Evolutionary conservation across 2,329 filamentous ascomycete genomes (phyloP).

Genomic region (Boeremia lycopersici): DNA sequence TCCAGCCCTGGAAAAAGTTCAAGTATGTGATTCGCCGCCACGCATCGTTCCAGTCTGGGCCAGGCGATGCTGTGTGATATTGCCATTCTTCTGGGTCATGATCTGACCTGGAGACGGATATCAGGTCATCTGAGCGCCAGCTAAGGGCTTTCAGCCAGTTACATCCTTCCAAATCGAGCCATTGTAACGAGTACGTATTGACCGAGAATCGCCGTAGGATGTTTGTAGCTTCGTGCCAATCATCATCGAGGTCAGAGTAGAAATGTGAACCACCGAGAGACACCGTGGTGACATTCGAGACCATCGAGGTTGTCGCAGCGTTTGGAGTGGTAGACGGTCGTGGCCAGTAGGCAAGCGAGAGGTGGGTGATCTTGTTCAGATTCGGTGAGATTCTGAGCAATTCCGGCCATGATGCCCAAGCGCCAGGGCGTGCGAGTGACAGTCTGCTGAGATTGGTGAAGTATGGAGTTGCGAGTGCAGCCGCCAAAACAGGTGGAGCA

Average conservation of each 20-base stretch:
- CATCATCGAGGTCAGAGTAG: slow-evolving; percentile 60
- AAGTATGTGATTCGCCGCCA: slow-evolving; percentile 54
- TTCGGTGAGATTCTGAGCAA: slow-evolving; percentile 60
- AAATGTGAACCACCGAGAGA: slow-evolving; percentile 58
- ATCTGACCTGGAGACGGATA: slow-evolving; percentile 2
- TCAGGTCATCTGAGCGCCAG: slow-evolving; percentile 40
- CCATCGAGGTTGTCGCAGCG: slow-evolving; percentile 53
- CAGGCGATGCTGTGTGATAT: slow-evolving; percentile 17
- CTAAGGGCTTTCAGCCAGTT: slow-evolving; percentile 61
- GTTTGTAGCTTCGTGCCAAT: slow-evolving; percentile 62
- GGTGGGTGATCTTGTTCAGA: slow-evolving; percentile 63
- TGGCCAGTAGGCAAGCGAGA: slow-evolving; percentile 69
- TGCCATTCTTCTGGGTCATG: slow-evolving; percentile 18
- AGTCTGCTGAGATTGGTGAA: slow-evolving; percentile 63
- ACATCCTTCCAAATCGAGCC: slow-evolving; percentile 68
- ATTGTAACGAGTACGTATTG: slow-evolving; percentile 63
- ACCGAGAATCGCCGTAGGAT: slow-evolving; percentile 62
- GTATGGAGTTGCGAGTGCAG: slow-evolving; percentile 31
- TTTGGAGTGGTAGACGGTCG: slow-evolving; percentile 63
- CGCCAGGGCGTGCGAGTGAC: slow-evolving; percentile 61
- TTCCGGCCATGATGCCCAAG: slow-evolving; percentile 59
- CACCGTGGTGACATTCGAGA: slow-evolving; percentile 51
- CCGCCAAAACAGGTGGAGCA: slow-evolving; percentile 14
- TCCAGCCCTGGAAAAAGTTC: slow-evolving; percentile 53
- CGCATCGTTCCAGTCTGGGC: slow-evolving; percentile 48